Evolutionary conservation across 2,329 filamentous ascomycete species (phyloP), one percentile per base, ranked within the genome.

Genomic region (Aspergillus nomiae): DNA sequence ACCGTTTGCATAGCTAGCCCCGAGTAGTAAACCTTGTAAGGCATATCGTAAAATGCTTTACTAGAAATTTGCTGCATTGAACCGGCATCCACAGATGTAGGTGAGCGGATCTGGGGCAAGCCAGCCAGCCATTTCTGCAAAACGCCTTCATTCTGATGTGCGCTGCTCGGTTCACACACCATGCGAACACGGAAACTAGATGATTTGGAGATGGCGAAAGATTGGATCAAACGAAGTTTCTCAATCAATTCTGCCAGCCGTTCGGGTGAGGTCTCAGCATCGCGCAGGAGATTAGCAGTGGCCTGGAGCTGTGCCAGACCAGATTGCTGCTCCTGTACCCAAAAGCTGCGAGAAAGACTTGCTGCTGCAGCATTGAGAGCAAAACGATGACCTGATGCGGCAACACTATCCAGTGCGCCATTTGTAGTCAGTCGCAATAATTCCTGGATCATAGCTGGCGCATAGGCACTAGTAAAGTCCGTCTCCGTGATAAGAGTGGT

Each of bases 1-100:
- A 91, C 90, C 0, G 94, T 96, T 8, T 91, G 89, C 16, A 97
- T 80, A 21, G 92, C 90, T 51, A 95, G 84, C 19, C 90, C 91
- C 9, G 94, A 92, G 75, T 98, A 98, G 76, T 96, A 97, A 38
- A 99, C 95, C 79, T 99, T 95, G 79, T 97, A 99, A 0, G 95
- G 95, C 21, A 99, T 84, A 28, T 94, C 90, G 79, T 96, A 98
- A 80, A 98, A 96, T 0, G 92, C 90, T 76, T 93, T 95, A 67
- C 77, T 73, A 59, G 82, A 80, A 11, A 78, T 78, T 41, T 77
- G 76, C 66, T 75, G 65, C 62, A 70, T 56, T 60, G 73, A 59
- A n/a, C 66, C 57, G 54, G 73, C 62, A 11, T 70, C 57, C 11
- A 69, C 59, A 3, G 69, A 58, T 63, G 84, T 79, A 2, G 78